These are phyloP conservation scores for Fusarium sp. DNA, from an alignment of 2,329 filamentous ascomycete species.

Conservation along the genomic window DNA sequence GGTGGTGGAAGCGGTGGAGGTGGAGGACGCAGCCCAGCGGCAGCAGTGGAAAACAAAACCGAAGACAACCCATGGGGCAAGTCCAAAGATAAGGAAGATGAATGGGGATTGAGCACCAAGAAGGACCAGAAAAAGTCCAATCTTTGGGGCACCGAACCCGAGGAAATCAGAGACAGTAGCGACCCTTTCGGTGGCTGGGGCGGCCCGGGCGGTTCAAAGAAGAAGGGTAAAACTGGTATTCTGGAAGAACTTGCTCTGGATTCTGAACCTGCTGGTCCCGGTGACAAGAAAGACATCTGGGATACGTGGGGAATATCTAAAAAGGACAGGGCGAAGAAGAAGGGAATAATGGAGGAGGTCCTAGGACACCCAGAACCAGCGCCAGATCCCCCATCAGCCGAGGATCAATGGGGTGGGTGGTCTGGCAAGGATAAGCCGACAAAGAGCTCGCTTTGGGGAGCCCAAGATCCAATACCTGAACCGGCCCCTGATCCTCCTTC, in stretches of 20 bases:
- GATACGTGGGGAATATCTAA: constrained; percentile 53
- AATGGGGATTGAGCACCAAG: constrained; percentile 51
- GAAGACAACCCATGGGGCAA: constrained; percentile 68
- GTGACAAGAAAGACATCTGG: constrained; percentile 54
- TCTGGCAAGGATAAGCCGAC: constrained; percentile 51
- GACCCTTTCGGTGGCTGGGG: constrained; percentile 49
- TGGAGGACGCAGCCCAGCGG: constrained; percentile 44
- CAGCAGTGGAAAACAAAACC: constrained; percentile 30
- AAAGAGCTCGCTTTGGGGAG: constrained; percentile 48
- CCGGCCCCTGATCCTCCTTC: constrained; percentile 45
- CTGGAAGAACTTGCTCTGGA: constrained; percentile 42
- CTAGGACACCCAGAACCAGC: constrained; percentile 10
- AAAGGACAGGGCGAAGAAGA: constrained; percentile 54
- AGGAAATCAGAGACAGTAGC: constrained; percentile 52
- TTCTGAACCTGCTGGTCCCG: constrained; percentile 41
- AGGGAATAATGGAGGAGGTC: constrained; percentile 48
- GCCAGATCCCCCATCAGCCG: constrained; percentile 46
- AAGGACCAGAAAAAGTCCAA: constrained; percentile 62
- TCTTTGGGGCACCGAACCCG: constrained; percentile 56
- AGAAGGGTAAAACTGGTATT: constrained; percentile 52
- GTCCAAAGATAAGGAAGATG: constrained; percentile 58
- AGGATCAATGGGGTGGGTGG: constrained; percentile 51
- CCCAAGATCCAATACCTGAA: constrained; percentile 38
- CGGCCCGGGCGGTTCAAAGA: constrained; percentile 57
- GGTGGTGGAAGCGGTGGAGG: constrained; percentile 47